A percentile compares a stretch with the other conserved stretches of the same genome.
Conservation (phyloP, 2,329 filamentous ascomycete species). For the Aspergillus pseudotamarii region DNA sequence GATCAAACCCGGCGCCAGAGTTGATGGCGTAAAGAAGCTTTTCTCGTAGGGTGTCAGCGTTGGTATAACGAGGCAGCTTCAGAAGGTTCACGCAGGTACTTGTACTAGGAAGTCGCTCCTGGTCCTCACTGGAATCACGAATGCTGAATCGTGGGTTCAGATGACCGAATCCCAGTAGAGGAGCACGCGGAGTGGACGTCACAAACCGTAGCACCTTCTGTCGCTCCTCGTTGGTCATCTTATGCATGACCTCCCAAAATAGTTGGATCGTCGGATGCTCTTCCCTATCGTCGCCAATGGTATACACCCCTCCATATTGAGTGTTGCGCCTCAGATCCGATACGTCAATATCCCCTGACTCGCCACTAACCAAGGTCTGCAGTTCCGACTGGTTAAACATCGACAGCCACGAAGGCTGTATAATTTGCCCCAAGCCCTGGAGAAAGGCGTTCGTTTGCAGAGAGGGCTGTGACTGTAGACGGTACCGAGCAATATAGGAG, state of each 20-base stretch:
- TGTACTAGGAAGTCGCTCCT: constrained; percentile 81
- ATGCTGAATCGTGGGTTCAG: constrained; percentile 88
- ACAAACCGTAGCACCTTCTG: constrained; percentile 93
- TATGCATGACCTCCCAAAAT: constrained; percentile 89
- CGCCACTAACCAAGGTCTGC: constrained; percentile 89
- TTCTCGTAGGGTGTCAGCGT: constrained; percentile 65
- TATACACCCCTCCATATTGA: constrained; percentile 82
- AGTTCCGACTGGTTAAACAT: constrained; percentile 99
- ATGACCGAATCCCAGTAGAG: constrained; percentile 84
- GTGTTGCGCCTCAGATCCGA: constrained; percentile 84
- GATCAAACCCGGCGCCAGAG: constrained; percentile 88
- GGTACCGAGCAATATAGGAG: constrained; percentile 84
- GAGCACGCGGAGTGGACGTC: constrained; percentile 87
- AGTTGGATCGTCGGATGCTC: constrained; percentile 84
- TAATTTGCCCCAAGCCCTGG: constrained; percentile 80
- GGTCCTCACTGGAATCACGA: constrained; percentile 75
- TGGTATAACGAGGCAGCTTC: constrained; percentile 83
- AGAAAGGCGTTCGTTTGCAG: constrained; percentile 87
- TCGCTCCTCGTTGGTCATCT: constrained; percentile 73
- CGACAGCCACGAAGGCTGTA: constrained; percentile 87
- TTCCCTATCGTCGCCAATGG: constrained; percentile 80
- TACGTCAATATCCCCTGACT: constrained; percentile 82
- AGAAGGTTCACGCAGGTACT: constrained; percentile 95
- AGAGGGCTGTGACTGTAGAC: constrained; percentile 77
- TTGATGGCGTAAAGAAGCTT: constrained; percentile 90